phyloP scores from a whole-genome alignment of 2,329 filamentous ascomycete genomes.

The Onygena corvina region DNA sequence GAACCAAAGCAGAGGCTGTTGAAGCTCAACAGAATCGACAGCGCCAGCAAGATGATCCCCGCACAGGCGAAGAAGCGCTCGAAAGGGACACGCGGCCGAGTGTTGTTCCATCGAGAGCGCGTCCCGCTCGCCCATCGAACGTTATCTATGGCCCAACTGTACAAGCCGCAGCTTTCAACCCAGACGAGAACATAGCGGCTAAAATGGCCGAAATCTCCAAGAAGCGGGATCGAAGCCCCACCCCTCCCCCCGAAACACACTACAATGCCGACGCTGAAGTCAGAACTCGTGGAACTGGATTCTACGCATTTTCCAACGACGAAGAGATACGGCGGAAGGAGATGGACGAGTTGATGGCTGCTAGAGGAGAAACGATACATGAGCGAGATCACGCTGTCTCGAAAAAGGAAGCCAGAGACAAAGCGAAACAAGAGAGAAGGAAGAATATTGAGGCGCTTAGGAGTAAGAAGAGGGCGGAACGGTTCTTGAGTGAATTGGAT shows the following conservation, averaged over 20 bases:
- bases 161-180: conserved; percentile 71
- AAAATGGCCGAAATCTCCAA: conserved; percentile 68
- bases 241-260: conserved; percentile 67
- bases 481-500: conserved; percentile 51
- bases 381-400: conserved; percentile 46
- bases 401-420: conserved; percentile 46
- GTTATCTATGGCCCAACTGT: conserved; percentile 79
- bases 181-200: conserved; percentile 49
- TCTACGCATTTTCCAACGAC: conserved; percentile 78
- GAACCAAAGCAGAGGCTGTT: conserved; percentile 57
- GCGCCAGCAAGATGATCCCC: conserved; percentile 15
- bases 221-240: conserved; percentile 65
- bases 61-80: conserved; percentile 13
- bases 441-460: conserved; percentile 40
- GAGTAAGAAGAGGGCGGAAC: conserved; percentile 58
- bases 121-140: conserved; percentile 47
- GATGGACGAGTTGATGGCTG: conserved; percentile 60
- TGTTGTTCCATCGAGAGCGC: conserved; percentile 18
- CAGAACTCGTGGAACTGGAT: conserved; percentile 75
- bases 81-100: conserved; percentile 17
- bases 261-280: conserved; percentile 80
- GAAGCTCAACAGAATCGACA: conserved; percentile 43
- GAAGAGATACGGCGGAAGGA: conserved; percentile 54
- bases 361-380: conserved; percentile 56
- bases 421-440: conserved; percentile 50